These are phyloP conservation scores for Coleophoma cylindrospora DNA, from an alignment of 2,329 filamentous ascomycete genomes.

Conservation along the genomic window DNA sequence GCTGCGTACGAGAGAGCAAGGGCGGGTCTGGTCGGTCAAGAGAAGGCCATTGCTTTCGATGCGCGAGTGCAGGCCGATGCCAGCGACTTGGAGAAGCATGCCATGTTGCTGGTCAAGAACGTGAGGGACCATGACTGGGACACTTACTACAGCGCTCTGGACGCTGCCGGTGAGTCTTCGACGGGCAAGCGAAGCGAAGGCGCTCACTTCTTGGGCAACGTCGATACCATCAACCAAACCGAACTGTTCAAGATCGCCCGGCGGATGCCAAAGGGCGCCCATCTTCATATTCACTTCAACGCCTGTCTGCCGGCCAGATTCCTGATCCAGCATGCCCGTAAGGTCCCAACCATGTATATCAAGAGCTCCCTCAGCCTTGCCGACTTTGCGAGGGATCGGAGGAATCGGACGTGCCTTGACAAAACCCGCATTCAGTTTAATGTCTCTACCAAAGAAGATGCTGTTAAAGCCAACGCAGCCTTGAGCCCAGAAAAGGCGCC, in stretches of 20 bases:
- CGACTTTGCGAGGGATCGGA: slow-evolving; percentile 7
- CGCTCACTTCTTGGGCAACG: slow-evolving; percentile 55
- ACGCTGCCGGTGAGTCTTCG: slow-evolving; percentile 10
- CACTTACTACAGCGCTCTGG: slow-evolving; percentile 14
- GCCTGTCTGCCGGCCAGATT: slow-evolving; percentile 60
- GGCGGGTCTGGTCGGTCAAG: slow-evolving; percentile 14
- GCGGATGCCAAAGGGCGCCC: slow-evolving; percentile 64
- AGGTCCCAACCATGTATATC: slow-evolving; percentile 64
- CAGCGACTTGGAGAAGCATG: slow-evolving; percentile 20
- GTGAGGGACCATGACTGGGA: slow-evolving; percentile 23
- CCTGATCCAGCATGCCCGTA: slow-evolving; percentile 48
- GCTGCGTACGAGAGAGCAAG: slow-evolving; percentile 16
- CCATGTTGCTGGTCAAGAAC: slow-evolving; percentile 20
- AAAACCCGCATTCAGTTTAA: slow-evolving; percentile 51
- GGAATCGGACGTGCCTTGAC: slow-evolving; percentile 24
- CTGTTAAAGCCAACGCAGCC: neutral
- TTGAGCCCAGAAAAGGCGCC: neutral
- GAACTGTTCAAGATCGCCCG: slow-evolving; percentile 50
- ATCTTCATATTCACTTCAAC: slow-evolving; percentile 76
- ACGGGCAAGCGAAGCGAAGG: slow-evolving; percentile 25
- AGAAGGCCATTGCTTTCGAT: slow-evolving; percentile 23
- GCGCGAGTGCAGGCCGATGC: slow-evolving; percentile 14
- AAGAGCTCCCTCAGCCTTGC: slow-evolving; percentile 51
- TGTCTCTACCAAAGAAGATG: slow-evolving; percentile 26
- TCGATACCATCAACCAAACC: slow-evolving; percentile 48